A percentile compares a stretch with the other conserved stretches of the same genome.
Evolutionary conservation across 2,329 filamentous ascomycete species (phyloP).

Genomic region (Epichloe bromicola): DNA sequence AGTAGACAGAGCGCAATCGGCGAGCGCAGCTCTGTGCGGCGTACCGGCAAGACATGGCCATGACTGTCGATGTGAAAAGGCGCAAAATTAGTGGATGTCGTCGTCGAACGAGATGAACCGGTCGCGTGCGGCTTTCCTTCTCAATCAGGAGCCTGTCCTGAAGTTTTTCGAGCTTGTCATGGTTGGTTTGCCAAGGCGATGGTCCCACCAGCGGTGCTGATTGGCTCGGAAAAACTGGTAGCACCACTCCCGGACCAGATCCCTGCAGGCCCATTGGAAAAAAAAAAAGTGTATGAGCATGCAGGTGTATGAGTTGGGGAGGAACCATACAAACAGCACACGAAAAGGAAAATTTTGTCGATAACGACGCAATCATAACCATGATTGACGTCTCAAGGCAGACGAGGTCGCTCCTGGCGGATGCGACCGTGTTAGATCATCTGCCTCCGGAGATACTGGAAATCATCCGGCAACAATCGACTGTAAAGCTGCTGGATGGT

Average conservation of each 20-base stretch:
- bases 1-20: constrained; percentile 39
- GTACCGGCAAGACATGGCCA: constrained; percentile 51
- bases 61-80: constrained; percentile 25
- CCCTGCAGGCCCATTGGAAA: constrained; percentile 22
- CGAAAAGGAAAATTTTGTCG: constrained; percentile 15
- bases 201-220: constrained; percentile 10
- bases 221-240: constrained; percentile 26
- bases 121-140: constrained; percentile 12
- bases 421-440: constrained; percentile 40
- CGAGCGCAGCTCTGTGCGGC: constrained; percentile 52
- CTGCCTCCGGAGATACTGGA: constrained; percentile 59
- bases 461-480: constrained; percentile 49
- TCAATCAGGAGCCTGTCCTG: constrained; percentile 14
- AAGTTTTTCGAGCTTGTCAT: constrained; percentile 30
- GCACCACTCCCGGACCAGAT: constrained; percentile 17
- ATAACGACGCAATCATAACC: constrained; percentile 34
- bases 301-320: background rate
- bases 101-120: constrained; percentile 1
- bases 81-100: constrained; percentile 4
- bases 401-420: constrained; percentile 41
- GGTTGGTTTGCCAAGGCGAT: constrained; percentile 5
- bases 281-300: constrained; percentile 14
- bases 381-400: constrained; percentile 41
- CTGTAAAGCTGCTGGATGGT: constrained; percentile 56
- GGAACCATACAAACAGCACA: constrained; percentile 11